Evolutionary conservation across 306 rosid genomes (phyloP).

Genomic region (Trifolium fragiferum): DNA sequence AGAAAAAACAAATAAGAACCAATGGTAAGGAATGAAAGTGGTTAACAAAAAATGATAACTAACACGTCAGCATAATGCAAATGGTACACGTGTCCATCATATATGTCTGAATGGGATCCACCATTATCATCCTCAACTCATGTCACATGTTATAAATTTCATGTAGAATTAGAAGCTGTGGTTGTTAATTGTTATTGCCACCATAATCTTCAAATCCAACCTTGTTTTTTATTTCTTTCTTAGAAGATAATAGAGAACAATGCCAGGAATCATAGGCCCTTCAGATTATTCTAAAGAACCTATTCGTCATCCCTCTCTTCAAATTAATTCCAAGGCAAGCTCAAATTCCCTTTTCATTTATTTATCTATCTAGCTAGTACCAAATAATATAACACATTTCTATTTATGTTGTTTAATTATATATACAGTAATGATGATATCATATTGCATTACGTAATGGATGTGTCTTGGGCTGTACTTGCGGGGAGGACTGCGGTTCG

Average conservation of each 20-base stretch:
- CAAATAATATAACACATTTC: background rate
- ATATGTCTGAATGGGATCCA: constrained; percentile 16
- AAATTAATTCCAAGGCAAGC: constrained; percentile 69
- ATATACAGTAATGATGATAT: background rate
- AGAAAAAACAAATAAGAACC: constrained; percentile 14
- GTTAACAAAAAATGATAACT: constrained; percentile 1
- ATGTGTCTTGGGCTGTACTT: too few species aligned
- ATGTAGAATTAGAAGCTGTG: background rate
- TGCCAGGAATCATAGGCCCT: constrained; percentile 77
- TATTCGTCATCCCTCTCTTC: constrained; percentile 66
- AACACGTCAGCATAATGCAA: constrained; percentile 24
- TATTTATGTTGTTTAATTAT: background rate
- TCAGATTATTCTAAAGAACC: constrained; percentile 80
- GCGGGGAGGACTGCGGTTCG: too few species aligned
- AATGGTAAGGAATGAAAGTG: constrained; percentile 30
- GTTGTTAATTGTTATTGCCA: background rate
- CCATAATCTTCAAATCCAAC: background rate
- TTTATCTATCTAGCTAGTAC: background rate
- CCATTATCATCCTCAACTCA: constrained; percentile 3
- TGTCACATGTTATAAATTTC: background rate
- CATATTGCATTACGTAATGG: background rate
- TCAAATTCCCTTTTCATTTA: background rate
- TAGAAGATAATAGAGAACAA: constrained; percentile 24
- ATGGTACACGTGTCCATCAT: constrained; percentile 12
- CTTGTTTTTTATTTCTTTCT: constrained; percentile 17